phyloP scores from a whole-genome alignment of 139 green algal genomes.

The Yamagishiella unicocca region DNA sequence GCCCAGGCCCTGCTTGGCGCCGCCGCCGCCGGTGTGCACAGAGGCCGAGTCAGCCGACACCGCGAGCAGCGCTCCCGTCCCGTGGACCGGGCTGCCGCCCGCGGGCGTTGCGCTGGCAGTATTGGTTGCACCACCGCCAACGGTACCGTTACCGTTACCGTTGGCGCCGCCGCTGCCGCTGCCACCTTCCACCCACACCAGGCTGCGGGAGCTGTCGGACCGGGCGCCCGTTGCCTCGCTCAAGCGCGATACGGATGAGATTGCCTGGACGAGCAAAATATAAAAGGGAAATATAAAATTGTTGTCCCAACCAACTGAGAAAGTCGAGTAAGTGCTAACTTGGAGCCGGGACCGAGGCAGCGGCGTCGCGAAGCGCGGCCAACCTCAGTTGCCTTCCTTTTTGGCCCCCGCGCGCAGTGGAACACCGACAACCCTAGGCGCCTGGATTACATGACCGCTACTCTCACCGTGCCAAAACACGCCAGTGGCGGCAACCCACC shows the following conservation, averaged over 20 bases:
- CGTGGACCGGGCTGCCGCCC: not conserved
- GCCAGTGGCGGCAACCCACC: no score
- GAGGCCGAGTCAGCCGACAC: not conserved
- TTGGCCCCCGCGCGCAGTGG: not conserved
- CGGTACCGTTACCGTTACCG: not conserved
- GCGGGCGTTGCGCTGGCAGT: not conserved
- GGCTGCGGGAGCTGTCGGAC: not conserved
- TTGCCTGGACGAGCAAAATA: not conserved
- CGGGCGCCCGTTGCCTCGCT: not conserved
- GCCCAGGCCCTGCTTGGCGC: conserved; percentile 1
- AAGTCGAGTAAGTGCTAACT: not conserved
- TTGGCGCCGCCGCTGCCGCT: not conserved
- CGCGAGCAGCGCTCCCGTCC: no score
- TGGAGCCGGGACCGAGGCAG: not conserved
- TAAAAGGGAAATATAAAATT: not conserved
- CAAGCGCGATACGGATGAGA: not conserved
- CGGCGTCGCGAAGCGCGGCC: not conserved
- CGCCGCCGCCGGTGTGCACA: not conserved
- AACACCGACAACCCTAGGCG: not conserved
- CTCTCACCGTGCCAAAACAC: no score
- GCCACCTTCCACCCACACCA: not conserved
- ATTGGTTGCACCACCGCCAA: not conserved
- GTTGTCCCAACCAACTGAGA: no score
- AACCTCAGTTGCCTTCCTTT: not conserved
- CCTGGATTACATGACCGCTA: not conserved